A percentile compares a stretch with the other conserved stretches of the same genome.
Conservation (phyloP, 2,329 filamentous ascomycete genomes). For the Arthrobotrys iridis region DNA sequence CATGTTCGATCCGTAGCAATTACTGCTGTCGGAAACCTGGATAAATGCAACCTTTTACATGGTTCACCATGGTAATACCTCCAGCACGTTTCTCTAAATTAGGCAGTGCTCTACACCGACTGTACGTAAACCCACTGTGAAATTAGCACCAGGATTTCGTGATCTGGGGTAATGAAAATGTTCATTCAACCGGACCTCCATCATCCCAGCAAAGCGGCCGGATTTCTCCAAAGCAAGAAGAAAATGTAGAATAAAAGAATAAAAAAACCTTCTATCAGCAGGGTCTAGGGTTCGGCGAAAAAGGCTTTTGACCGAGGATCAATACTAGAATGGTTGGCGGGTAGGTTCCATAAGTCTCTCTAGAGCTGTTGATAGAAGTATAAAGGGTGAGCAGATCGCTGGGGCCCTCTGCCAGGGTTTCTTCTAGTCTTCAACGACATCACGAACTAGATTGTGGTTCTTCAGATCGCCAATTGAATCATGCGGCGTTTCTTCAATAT, state of each 20-base stretch:
- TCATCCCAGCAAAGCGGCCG: neutral
- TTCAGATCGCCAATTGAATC: conserved; percentile 43
- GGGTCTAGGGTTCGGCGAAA: conserved; percentile 18
- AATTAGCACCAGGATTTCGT: conserved; percentile 21
- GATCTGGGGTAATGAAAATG: conserved; percentile 47
- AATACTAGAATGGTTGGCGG: neutral
- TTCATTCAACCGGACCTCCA: conserved; percentile 44
- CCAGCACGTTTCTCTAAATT: conserved; percentile 33
- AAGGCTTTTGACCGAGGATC: conserved; percentile 5
- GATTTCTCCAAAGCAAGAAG: conserved; percentile 14
- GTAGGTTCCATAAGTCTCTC: neutral
- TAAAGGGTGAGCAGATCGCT: conserved; percentile 37
- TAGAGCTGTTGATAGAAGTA: conserved; percentile 18
- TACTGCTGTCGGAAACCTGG: conserved; percentile 9
- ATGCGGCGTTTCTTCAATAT: conserved; percentile 48
- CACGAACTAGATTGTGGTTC: conserved; percentile 28
- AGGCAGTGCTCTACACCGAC: conserved; percentile 31
- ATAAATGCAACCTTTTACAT: conserved; percentile 31
- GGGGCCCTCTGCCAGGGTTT: conserved; percentile 23
- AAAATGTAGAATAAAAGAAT: neutral
- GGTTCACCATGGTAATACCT: conserved; percentile 12
- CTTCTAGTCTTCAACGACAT: conserved; percentile 22
- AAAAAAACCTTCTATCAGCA: conserved; percentile 3
- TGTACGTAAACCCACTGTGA: neutral
- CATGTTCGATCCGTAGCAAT: conserved; percentile 19